Evolutionary conservation across 495 filamentous ascomycete species (phyloP).

Genomic region (Amorphotheca resinae): DNA sequence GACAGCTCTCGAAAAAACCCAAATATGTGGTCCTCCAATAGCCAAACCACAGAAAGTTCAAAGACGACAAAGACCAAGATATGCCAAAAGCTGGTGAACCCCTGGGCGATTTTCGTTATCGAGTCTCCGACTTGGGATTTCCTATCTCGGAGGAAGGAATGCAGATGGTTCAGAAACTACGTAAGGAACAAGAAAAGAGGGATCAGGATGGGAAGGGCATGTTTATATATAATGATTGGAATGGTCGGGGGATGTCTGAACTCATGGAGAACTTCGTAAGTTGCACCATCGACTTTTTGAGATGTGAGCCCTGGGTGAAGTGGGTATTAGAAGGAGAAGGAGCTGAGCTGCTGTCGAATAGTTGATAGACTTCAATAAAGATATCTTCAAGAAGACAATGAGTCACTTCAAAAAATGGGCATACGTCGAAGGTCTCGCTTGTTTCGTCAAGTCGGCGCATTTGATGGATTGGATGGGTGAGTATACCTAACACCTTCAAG

Average conservation of each 20-base stretch:
- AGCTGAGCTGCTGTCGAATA: too few relatives aligned
- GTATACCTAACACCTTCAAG: background rate
- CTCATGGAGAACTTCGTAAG: constrained; percentile 31
- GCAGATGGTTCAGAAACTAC: background rate
- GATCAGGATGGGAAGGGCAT: constrained; percentile 29
- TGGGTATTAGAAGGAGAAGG: background rate
- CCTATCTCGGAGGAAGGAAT: constrained; percentile 1
- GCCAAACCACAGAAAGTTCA: constrained; percentile 6
- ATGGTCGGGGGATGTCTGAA: constrained; percentile 28
- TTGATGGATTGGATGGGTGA: constrained; percentile 12
- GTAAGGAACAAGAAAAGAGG: constrained; percentile 19
- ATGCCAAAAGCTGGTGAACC: constrained; percentile 4
- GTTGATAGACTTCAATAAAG: constrained; percentile 27
- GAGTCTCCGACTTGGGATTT: constrained; percentile 6
- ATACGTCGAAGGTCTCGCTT: constrained; percentile 19
- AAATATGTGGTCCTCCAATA: constrained; percentile 5
- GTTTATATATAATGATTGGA: constrained; percentile 30
- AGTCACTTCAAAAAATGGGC: constrained; percentile 26
- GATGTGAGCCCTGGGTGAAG: background rate
- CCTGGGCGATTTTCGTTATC: background rate
- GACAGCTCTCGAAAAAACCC: constrained; percentile 5
- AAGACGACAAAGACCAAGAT: constrained; percentile 10
- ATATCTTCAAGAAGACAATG: constrained; percentile 21
- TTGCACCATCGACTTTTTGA: constrained; percentile 12
- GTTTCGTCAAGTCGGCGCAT: constrained; percentile 15